Evolutionary conservation across 2,329 filamentous ascomycete genomes (phyloP).

Genomic region (Tolypocladium inflatum): DNA sequence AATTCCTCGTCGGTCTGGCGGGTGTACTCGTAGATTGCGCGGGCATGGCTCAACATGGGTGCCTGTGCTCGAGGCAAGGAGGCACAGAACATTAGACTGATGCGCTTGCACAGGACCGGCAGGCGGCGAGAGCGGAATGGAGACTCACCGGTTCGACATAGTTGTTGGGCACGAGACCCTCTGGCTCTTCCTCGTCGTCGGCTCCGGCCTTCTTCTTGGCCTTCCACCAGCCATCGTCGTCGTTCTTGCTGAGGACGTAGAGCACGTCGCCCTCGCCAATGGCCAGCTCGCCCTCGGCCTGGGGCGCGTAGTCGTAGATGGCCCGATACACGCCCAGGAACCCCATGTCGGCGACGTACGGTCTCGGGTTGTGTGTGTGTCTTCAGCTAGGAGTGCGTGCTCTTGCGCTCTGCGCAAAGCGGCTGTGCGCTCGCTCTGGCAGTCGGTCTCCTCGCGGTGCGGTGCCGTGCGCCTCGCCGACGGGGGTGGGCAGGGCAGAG

Average conservation of each 20-base stretch:
- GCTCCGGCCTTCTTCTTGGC: conserved; percentile 80
- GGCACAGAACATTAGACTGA: conserved; percentile 26
- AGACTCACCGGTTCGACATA: conserved; percentile 76
- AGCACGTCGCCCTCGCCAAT: conserved; percentile 82
- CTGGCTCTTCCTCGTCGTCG: conserved; percentile 84
- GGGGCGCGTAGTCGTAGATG: conserved; percentile 85
- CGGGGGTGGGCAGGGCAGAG: not conserved
- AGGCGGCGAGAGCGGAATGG: not conserved
- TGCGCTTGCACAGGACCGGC: conserved; percentile 32
- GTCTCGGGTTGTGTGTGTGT: not conserved
- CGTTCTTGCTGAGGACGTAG: conserved; percentile 76
- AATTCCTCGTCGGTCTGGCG: conserved; percentile 96
- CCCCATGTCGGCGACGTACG: conserved; percentile 50
- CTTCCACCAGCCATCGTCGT: conserved; percentile 84
- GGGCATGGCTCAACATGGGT: conserved; percentile 58
- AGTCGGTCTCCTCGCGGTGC: not conserved
- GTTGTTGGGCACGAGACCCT: conserved; percentile 85
- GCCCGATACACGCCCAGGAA: conserved; percentile 88
- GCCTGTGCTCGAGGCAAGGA: conserved; percentile 35
- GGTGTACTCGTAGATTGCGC: conserved; percentile 96
- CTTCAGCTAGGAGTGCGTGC: not conserved
- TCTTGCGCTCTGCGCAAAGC: not conserved
- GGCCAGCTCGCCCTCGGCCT: conserved; percentile 75
- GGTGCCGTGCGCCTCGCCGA: not conserved
- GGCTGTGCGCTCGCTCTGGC: not conserved